Base-by-base conservation (phyloP, 352 stramenopile genomes). In the Elongisporangium undulatum region DNA sequence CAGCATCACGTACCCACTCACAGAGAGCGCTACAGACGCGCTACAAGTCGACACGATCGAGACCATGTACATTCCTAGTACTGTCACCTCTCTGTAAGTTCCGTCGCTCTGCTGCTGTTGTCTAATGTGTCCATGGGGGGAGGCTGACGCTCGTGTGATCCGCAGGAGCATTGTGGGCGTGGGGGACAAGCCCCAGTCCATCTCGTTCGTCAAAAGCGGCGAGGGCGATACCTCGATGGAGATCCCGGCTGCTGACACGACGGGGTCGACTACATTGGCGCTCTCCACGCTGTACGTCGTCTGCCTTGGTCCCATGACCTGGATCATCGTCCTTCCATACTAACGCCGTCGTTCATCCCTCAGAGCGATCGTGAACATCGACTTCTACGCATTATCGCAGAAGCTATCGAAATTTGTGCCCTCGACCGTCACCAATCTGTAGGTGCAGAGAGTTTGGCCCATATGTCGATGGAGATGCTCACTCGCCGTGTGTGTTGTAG, bases 321-420 rank as follows among this genome's bases (percentile, higher is more conserved):
- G 5, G 29, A n/a, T n/a, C n/a, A 15, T 41, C 29, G 29, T 41
- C 13, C 29, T 1, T 9, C 8, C 13, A 9, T 9, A 4, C 5
- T 41, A 41, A 41, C 8, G 29, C 1, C 29, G 9, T 41, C 5
- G 4, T 15, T 41, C 13, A 4, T 49, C n/a, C 17, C 13, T 50
- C 49, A 75, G 64, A 45, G 64, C 68, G 49, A 56, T 80, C 12
- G 68, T 58, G 38, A 80, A 75, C 45, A 45, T 80, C 4, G 59
- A 80, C 48, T 6, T 80, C 20, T 60, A 68, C 56, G 59, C 57
- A 2, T 53, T 77, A 5, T 53, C 69, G 10, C 51, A 53, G 22
- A 61, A 56, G 0, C 64, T 63, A 24, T 69, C 63, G 4, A 41
- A 58, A n/a, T 80, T 80, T 24, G 53, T 80, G 9, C 72, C 72